Percentiles rank a stretch among this genome's conserved stretches.
Conservation (phyloP, 106 monocot species). For the Xerophyta viscosa region DNA sequence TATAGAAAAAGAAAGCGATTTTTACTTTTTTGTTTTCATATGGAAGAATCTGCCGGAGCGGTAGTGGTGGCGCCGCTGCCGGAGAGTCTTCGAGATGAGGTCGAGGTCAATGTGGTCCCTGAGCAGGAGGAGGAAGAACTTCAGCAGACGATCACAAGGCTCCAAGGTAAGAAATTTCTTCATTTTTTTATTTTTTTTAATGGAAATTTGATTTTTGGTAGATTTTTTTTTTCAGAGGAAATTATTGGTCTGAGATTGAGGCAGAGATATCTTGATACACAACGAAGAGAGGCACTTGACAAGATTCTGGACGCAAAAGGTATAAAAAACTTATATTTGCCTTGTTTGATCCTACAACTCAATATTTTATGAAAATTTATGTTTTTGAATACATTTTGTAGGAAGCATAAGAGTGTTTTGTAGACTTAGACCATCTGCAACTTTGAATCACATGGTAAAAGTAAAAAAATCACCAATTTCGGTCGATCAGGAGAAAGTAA, state of each 20-base stretch:
- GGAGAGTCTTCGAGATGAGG: too few species aligned
- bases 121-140: constrained; percentile 18
- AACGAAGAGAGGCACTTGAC: constrained; percentile 50
- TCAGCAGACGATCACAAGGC: constrained; percentile 12
- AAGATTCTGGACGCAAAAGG: constrained; percentile 80
- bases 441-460: constrained; percentile 2
- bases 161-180: constrained; percentile 33
- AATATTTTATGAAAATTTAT: neutral
- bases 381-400: constrained; percentile 13
- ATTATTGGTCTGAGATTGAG: constrained; percentile 30
- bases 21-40: too few species aligned
- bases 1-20: too few species aligned
- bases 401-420: constrained; percentile 89
- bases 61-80: too few species aligned
- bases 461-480: constrained; percentile 11
- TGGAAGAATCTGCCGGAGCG: too few species aligned
- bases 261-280: constrained; percentile 36
- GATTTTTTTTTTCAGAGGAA: constrained; percentile 29
- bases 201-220: neutral
- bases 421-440: constrained; percentile 23
- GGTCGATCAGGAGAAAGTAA: constrained; percentile 35
- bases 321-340: neutral
- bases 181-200: neutral
- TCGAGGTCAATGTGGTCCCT: constrained; percentile 24
- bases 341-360: too few species aligned